Evolutionary conservation across 1,139 yeast species (phyloP).

Genomic region (Meyerozyma smithsonii): DNA sequence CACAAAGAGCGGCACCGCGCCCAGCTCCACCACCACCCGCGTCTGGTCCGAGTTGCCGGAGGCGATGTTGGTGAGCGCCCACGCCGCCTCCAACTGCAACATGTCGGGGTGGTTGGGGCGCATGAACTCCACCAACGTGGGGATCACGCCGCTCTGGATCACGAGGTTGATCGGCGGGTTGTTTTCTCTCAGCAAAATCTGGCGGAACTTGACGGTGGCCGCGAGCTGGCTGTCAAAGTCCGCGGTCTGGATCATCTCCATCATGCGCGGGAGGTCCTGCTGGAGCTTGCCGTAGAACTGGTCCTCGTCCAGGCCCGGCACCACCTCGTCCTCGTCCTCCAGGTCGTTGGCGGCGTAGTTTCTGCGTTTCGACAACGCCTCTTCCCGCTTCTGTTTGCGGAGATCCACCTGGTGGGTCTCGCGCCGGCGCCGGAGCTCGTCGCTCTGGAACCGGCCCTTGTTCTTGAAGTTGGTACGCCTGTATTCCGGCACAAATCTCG

Average conservation of each 20-base stretch:
- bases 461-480: conserved; percentile 96
- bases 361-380: conserved; percentile 88
- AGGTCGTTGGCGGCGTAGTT: conserved; percentile 50
- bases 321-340: conserved; percentile 44
- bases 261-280: conserved; percentile 80
- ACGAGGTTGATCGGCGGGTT: conserved; percentile 97
- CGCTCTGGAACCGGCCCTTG: conserved; percentile 90
- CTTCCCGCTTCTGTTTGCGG: conserved; percentile 95
- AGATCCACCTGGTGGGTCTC: conserved; percentile 96
- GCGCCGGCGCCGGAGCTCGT: conserved; percentile 95
- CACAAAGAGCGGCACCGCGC: conserved; percentile 91
- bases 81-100: conserved; percentile 95
- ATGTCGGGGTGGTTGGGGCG: conserved; percentile 71
- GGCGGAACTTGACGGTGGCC: conserved; percentile 91
- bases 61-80: conserved; percentile 98
- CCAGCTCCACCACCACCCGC: conserved; percentile 81
- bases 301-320: conserved; percentile 45
- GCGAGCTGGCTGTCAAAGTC: conserved; percentile 79
- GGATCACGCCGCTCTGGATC: conserved; percentile 89
- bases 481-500: conserved; percentile 92
- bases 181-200: conserved; percentile 87
- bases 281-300: conserved; percentile 56
- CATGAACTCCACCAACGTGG: conserved; percentile 85
- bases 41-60: conserved; percentile 94
- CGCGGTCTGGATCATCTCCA: conserved; percentile 71